Conservation (phyloP, 495 filamentous ascomycete species). For the Hypoxylon trugodes region DNA sequence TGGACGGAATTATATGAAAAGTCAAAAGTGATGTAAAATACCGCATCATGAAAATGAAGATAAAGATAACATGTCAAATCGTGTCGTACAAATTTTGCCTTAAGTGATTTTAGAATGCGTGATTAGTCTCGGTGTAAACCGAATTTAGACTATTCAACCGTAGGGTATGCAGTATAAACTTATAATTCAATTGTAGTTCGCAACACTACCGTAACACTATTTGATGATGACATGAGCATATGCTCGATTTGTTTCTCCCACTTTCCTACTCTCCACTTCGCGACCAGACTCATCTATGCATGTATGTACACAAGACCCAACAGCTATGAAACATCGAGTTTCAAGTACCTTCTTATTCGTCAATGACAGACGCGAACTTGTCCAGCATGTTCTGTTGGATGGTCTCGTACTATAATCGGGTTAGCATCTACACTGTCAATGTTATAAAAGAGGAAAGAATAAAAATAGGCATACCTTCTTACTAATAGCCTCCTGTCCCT, state of each 20-base stretch:
- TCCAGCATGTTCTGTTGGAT: conserved; percentile 90
- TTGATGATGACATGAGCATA: conserved; percentile 1
- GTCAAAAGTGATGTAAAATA: too few relatives aligned
- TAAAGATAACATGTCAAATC: too few relatives aligned
- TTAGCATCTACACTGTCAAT: background rate
- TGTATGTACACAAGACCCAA: background rate
- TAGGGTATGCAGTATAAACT: background rate
- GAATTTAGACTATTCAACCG: too few relatives aligned
- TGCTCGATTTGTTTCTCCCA: background rate
- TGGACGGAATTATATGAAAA: too few relatives aligned
- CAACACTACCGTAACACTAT: conserved; percentile 9
- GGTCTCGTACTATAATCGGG: conserved; percentile 76
- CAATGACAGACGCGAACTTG: conserved; percentile 91
- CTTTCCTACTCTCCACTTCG: background rate
- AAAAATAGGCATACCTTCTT: conserved; percentile 70
- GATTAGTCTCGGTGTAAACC: too few relatives aligned
- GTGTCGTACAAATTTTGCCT: too few relatives aligned
- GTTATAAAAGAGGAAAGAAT: background rate
- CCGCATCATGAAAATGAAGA: too few relatives aligned
- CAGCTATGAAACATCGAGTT: background rate
- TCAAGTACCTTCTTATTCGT: conserved; percentile 70
- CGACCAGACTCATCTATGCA: background rate
- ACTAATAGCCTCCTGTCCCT: conserved; percentile 75
- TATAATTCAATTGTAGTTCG: conserved; percentile 1
- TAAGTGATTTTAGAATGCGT: too few relatives aligned